Conservation (phyloP, 768 basidiomycete genomes). For the Boletus reticulatus region DNA sequence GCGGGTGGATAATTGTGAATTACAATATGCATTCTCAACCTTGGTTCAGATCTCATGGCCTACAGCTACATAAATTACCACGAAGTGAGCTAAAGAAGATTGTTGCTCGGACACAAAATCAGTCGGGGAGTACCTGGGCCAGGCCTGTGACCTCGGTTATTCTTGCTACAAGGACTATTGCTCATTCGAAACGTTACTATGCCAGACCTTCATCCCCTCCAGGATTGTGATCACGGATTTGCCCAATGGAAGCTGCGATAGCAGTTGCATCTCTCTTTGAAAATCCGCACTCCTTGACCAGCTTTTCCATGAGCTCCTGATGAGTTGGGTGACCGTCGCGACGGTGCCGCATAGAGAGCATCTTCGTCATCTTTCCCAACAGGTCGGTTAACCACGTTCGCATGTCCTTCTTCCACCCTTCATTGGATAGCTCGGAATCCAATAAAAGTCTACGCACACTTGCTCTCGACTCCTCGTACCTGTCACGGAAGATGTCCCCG, state of each 20-base stretch:
- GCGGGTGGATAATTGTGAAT: too few relatives aligned
- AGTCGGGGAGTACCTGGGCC: too few relatives aligned
- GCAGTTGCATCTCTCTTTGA: constrained; percentile 12
- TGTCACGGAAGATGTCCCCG: constrained; percentile 18
- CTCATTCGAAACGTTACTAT: not conserved
- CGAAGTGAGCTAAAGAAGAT: too few relatives aligned
- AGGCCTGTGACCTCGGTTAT: too few relatives aligned
- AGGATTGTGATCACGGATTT: not conserved
- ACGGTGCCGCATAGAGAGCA: constrained; percentile 10
- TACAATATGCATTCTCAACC: too few relatives aligned
- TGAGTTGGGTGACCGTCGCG: constrained; percentile 2
- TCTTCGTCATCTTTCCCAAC: constrained; percentile 20
- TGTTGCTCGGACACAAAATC: too few relatives aligned
- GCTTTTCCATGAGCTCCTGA: constrained; percentile 9
- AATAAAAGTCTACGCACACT: constrained; percentile 20
- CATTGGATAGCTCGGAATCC: not conserved
- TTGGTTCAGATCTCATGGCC: too few relatives aligned
- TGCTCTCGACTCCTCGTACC: constrained; percentile 32
- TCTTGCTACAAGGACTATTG: too few relatives aligned
- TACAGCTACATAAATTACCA: too few relatives aligned
- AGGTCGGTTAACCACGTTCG: constrained; percentile 15
- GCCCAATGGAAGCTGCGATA: constrained; percentile 19
- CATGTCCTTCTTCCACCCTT: constrained; percentile 20
- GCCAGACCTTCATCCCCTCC: not conserved
- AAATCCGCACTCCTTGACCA: constrained; percentile 17